Percentiles rank a stretch among this genome's conserved stretches.
Conservation (phyloP, 1,284 basidiomycete genomes). For the Ganoderma leucocontextum region DNA sequence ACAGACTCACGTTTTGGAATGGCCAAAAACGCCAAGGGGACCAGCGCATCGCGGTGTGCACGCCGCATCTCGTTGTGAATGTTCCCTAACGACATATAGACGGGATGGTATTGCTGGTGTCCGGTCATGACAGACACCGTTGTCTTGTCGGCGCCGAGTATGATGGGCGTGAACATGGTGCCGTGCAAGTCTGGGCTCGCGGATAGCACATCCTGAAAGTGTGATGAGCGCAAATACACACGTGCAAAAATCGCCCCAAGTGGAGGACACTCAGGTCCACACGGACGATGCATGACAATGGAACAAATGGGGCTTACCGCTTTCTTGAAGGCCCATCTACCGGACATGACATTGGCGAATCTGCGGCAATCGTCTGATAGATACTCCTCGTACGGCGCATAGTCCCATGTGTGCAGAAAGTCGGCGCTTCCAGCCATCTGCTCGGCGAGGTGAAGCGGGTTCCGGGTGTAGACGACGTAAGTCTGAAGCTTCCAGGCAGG, state of each 20-base stretch:
- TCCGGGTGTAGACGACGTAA: neutral
- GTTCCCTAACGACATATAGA: no score
- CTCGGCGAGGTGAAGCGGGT: conserved; percentile 16
- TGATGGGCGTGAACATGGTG: neutral
- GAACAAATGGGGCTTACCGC: neutral
- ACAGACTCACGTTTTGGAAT: no score
- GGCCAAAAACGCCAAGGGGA: no score
- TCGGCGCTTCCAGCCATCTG: no score
- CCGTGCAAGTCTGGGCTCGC: neutral
- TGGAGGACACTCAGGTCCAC: no score
- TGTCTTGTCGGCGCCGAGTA: neutral
- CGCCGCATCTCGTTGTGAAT: no score
- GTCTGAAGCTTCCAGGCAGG: neutral
- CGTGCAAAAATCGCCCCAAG: no score
- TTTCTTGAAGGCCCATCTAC: neutral
- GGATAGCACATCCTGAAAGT: no score
- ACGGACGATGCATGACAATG: no score
- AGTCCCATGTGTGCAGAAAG: neutral
- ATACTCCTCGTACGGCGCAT: neutral
- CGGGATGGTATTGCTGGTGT: neutral
- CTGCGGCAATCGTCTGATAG: neutral
- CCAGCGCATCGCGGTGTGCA: no score
- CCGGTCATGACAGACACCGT: neutral
- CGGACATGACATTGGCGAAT: neutral
- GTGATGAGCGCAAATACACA: no score